phyloP scores from a whole-genome alignment of 208 protist species.

The Leishmania aethiopica region DNA sequence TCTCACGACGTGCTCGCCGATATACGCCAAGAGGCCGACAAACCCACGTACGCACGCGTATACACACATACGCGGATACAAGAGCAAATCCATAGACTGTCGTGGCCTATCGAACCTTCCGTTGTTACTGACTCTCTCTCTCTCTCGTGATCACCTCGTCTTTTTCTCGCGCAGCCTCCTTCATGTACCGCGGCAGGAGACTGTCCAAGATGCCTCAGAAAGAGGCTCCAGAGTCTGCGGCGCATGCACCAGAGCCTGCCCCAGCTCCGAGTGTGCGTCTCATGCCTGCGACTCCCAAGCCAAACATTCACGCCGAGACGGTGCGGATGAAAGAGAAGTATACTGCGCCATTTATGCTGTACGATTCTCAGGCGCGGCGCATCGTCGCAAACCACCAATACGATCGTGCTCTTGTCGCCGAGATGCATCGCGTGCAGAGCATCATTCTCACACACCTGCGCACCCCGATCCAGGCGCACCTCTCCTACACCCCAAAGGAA shows the following conservation, averaged over 20 bases:
- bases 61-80: background rate
- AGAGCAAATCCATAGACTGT: background rate
- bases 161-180: background rate
- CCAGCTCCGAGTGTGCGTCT: background rate
- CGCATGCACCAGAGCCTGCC: background rate
- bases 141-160: background rate
- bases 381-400: conserved; percentile 56
- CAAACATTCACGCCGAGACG: conserved; percentile 10
- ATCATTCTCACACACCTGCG: conserved; percentile 46
- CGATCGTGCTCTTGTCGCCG: conserved; percentile 33
- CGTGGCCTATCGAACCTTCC: background rate
- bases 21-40: background rate
- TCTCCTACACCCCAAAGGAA: conserved; percentile 50
- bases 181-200: background rate
- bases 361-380: conserved; percentile 39
- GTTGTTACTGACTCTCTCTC: background rate
- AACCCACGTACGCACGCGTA: background rate
- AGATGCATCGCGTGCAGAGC: conserved; percentile 54
- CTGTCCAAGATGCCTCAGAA: background rate
- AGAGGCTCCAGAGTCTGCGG: background rate
- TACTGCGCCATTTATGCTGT: conserved; percentile 65
- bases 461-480: conserved; percentile 23
- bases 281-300: background rate
- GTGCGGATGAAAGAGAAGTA: conserved; percentile 41
- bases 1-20: background rate